Evolutionary conservation across 345 rosid genomes (phyloP).

Genomic region (Psidium friedrichsthalianum): DNA sequence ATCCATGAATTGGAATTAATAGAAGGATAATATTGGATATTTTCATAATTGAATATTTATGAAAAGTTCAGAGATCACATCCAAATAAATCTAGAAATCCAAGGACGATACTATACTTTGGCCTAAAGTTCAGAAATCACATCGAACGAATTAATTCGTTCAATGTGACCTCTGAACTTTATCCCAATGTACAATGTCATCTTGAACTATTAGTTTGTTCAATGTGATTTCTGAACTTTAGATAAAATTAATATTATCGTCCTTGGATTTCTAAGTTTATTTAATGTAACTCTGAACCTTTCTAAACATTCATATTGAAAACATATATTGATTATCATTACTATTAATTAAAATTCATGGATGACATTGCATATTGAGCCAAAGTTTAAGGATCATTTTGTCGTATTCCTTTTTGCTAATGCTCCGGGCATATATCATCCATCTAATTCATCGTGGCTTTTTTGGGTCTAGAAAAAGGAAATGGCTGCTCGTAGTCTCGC

Average conservation of each 20-base stretch:
- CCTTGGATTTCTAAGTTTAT: no score
- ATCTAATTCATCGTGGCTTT: background rate
- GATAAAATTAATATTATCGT: background rate
- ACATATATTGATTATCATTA: no score
- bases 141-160: background rate
- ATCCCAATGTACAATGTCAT: no score
- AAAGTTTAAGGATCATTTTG: rapidly evolving
- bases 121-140: rapidly evolving
- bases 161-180: rapidly evolving
- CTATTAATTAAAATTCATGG: rapidly evolving
- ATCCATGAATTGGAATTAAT: rapidly evolving
- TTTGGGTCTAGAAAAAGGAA: background rate
- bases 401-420: background rate
- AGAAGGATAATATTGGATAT: no score
- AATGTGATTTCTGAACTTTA: rapidly evolving
- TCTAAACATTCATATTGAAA: no score
- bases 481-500: background rate
- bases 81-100: no score
- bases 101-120: no score
- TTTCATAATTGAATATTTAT: no score
- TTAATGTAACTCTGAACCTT: no score
- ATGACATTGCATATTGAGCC: rapidly evolving
- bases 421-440: background rate
- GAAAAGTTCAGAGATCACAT: no score
- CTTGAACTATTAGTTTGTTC: background rate